These are phyloP conservation scores for Pseudognaphalium luteoalbum DNA, from an alignment of 129 eudicot species.

Conservation along the genomic window DNA sequence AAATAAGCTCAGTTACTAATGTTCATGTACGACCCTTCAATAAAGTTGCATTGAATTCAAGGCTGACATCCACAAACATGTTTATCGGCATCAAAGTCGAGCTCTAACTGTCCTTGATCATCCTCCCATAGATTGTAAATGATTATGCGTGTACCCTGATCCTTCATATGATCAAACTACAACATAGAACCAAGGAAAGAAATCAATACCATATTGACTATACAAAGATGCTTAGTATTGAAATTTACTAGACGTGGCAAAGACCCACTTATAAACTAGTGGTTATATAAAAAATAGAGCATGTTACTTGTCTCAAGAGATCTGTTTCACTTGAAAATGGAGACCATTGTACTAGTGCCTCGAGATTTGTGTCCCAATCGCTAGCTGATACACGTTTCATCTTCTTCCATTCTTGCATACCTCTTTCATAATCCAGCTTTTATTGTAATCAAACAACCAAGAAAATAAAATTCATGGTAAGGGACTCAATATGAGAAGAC, in stretches of 20 bases:
- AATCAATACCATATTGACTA: constrained; percentile 19
- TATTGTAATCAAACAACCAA: constrained; percentile 18
- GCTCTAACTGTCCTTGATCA: constrained; percentile 85
- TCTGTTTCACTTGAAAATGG: constrained; percentile 85
- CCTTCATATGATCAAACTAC: constrained; percentile 79
- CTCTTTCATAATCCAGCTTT: constrained; percentile 77
- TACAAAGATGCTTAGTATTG: constrained; percentile 1
- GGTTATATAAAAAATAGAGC: background rate
- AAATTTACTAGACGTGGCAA: background rate
- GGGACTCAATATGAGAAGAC: background rate
- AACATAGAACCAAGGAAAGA: constrained; percentile 10
- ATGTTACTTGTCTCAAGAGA: constrained; percentile 65
- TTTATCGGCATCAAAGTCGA: constrained; percentile 82
- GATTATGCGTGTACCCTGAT: constrained; percentile 82
- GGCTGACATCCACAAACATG: constrained; percentile 51
- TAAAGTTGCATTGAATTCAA: constrained; percentile 22
- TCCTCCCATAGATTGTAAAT: constrained; percentile 98
- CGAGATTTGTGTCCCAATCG: constrained; percentile 72
- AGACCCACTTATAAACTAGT: too few relatives aligned
- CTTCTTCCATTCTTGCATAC: constrained; percentile 53
- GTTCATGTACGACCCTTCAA: constrained; percentile 14
- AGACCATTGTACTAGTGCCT: constrained; percentile 80
- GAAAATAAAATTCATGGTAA: constrained; percentile 1
- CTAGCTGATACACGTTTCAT: constrained; percentile 51
- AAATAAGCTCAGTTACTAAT: background rate